Percentiles rank a stretch among this genome's conserved stretches.
These are phyloP conservation scores for Torulaspora gathmanii DNA, from an alignment of 805 yeast species.

Conservation along the genomic window DNA sequence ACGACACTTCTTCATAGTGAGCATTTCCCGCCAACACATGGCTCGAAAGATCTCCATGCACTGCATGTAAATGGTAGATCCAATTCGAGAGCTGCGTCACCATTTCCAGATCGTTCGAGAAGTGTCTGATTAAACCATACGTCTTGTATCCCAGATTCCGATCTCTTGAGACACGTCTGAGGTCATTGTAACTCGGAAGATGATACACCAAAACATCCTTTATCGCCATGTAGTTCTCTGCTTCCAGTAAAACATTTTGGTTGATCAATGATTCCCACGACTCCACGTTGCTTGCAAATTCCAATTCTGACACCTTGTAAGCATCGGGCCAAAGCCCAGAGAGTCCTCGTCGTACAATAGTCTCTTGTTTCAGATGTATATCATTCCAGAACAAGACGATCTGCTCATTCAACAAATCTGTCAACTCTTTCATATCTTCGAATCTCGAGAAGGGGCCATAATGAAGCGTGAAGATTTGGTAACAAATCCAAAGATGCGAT, in stretches of 20 bases:
- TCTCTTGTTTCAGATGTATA: conserved; percentile 23
- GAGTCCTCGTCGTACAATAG: conserved; percentile 24
- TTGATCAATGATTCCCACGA: conserved; percentile 31
- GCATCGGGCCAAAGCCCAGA: conserved; percentile 21
- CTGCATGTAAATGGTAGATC: conserved; percentile 31
- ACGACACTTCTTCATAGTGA: conserved; percentile 24
- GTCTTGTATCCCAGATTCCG: conserved; percentile 17
- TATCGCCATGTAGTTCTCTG: conserved; percentile 29
- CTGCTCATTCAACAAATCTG: conserved; percentile 31
- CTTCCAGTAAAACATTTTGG: conserved; percentile 26
- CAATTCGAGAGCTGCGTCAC: conserved; percentile 31
- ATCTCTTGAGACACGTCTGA: neutral
- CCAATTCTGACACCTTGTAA: conserved; percentile 27
- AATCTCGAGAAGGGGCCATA: conserved; percentile 25
- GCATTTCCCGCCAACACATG: conserved; percentile 31
- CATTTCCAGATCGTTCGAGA: conserved; percentile 22
- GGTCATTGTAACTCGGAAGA: conserved; percentile 19
- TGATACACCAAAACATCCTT: conserved; percentile 33
- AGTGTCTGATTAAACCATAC: conserved; percentile 31
- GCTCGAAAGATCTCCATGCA: conserved; percentile 28
- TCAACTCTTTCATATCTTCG: conserved; percentile 25
- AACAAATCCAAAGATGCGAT: conserved; percentile 27
- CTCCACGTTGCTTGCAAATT: conserved; percentile 7
- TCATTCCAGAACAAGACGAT: conserved; percentile 33
- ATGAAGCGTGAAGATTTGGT: conserved; percentile 26